Conservation (phyloP, 768 basidiomycete genomes). For the Leccinum sublutescens region DNA sequence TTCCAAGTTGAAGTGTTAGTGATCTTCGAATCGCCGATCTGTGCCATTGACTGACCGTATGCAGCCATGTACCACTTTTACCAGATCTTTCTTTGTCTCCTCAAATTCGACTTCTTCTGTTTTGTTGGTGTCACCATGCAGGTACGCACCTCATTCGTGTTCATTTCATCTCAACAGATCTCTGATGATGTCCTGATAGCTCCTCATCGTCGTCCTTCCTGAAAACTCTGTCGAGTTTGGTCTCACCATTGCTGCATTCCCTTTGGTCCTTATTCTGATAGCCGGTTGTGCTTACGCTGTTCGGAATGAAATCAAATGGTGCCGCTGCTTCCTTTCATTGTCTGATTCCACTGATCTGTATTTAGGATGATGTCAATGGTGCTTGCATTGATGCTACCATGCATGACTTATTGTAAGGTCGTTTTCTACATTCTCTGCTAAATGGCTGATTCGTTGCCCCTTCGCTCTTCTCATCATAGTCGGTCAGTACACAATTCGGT, state of each 20-base stretch:
- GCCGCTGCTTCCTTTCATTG: conserved; percentile 16
- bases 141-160: conserved; percentile 36
- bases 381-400: conserved; percentile 74
- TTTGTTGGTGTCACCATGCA: conserved; percentile 89
- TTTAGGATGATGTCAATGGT: conserved; percentile 66
- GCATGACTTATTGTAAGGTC: conserved; percentile 71
- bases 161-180: not conserved
- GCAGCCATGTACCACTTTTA: conserved; percentile 87
- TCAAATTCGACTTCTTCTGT: conserved; percentile 90
- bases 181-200: conserved; percentile 39
- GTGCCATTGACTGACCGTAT: conserved; percentile 3
- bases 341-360: conserved; percentile 5
- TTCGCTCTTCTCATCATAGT: conserved; percentile 20
- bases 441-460: conserved; percentile 2
- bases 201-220: conserved; percentile 74
- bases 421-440: not conserved
- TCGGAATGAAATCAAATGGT: conserved; percentile 81
- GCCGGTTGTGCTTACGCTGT: conserved; percentile 67
- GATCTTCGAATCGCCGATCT: not conserved
- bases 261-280: conserved; percentile 68
- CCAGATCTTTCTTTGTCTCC: conserved; percentile 81
- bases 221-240: conserved; percentile 72
- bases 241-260: conserved; percentile 79
- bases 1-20: conserved; percentile 76
- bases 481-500: conserved; percentile 18